Percentiles rank a stretch among this genome's conserved stretches.
These are phyloP conservation scores for Kappamyces sp. DNA, from an alignment of 192 early-diverging fungal genomes.

Conservation along the genomic window DNA sequence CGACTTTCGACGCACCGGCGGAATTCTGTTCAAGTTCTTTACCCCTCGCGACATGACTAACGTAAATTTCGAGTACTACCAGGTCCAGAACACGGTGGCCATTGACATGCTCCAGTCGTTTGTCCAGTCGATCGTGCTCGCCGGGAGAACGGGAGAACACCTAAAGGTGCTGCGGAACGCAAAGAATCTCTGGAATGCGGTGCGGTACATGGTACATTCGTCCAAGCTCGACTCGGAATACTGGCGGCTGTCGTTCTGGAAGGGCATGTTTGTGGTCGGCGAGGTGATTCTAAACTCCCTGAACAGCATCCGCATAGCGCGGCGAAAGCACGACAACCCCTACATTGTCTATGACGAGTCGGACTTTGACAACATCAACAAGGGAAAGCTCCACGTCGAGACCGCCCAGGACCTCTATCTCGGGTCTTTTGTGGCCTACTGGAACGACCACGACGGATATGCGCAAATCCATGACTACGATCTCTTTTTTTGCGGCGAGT, in stretches of 20 bases:
- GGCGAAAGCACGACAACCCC: conserved; percentile 6
- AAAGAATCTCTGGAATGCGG: conserved; percentile 28
- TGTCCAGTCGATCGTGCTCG: conserved; percentile 36
- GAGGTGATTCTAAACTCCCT: conserved; percentile 33
- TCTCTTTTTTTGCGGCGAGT: conserved; percentile 11
- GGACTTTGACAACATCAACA: neutral
- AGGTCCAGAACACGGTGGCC: neutral
- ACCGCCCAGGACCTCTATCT: conserved; percentile 8
- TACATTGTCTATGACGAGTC: neutral
- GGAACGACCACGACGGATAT: conserved; percentile 18
- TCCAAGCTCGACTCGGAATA: conserved; percentile 25
- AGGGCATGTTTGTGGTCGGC: conserved; percentile 28
- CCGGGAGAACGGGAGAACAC: conserved; percentile 26
- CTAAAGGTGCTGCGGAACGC: conserved; percentile 22
- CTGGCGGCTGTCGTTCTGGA: conserved; percentile 28
- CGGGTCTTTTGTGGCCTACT: conserved; percentile 18
- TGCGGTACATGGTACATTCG: conserved; percentile 15
- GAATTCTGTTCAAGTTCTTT: neutral
- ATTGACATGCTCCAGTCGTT: conserved; percentile 35
- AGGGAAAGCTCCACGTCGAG: neutral
- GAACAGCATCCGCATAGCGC: conserved; percentile 14
- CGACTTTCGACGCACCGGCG: conserved; percentile 19
- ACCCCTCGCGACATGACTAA: too few relatives aligned
- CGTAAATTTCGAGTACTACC: too few relatives aligned
- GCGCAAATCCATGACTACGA: conserved; percentile 16